Base-by-base conservation (phyloP, 2,329 filamentous ascomycete species). In the Aurifilum marmelostoma region DNA sequence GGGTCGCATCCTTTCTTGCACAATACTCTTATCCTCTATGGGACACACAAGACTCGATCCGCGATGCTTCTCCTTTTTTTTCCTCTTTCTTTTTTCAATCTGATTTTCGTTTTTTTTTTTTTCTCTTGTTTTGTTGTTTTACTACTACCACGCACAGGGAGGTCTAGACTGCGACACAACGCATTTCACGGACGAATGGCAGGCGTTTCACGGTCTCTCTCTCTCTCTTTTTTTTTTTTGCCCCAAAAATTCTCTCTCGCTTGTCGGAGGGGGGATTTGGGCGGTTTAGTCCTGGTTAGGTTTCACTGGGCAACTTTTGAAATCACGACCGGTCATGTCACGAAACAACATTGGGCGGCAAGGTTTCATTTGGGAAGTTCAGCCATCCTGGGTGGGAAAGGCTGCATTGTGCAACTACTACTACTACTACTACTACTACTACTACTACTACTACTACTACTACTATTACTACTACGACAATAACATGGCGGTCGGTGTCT, bases 141-240 rank as follows among this genome's bases (percentile, higher is more conserved):
- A 11, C 9, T 12, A 39, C 37, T 7, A 21, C 41, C 21, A n/a
- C 43, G 21, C 43, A 60, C 56, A 29, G 39, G 27, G 64, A 43
- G 27, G 65, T 61, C 43, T 39, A 67, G 65, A 62, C 41, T 52
- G 58, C 61, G 43, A 41, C 37, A 41, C 37, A 39, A 67, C 29
- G 58, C 56, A 61, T 67, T 67, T 62, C 39, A 54, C 65, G 61
- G 58, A 37, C 56, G 7, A 24, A 54, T n/a, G 56, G 41, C 32
- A 8, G 65, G 65, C 65, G 65, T 67, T 66, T 52, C 43, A 34
- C 16, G 54, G 18, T 66, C 32, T 34, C 29, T 47, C 27, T 54
- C 14, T n/a, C 16, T 52, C 29, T 12, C 7, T 14, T 18, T 21
- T 21, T 6, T 6, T 16, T 43, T 14, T 18, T 3, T 43, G 12